These are phyloP conservation scores for Lodderomyces margitis DNA, from an alignment of 1,139 yeast species.

Conservation along the genomic window DNA sequence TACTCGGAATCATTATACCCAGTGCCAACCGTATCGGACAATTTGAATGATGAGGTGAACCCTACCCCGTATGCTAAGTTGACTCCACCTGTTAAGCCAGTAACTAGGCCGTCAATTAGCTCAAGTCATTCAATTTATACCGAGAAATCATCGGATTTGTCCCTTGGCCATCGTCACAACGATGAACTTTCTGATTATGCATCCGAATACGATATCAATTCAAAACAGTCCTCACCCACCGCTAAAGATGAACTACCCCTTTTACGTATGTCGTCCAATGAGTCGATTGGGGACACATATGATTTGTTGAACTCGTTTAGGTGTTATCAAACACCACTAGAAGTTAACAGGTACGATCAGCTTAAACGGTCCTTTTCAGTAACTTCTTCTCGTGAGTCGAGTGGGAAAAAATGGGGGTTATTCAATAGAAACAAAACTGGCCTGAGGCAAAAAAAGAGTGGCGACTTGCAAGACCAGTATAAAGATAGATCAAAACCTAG, in stretches of 20 bases:
- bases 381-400: background rate
- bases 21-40: background rate
- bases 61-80: conserved; percentile 5
- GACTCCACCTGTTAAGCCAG: conserved; percentile 2
- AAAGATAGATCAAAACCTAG: background rate
- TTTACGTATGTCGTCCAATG: background rate
- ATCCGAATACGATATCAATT: background rate
- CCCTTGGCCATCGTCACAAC: conserved; percentile 4
- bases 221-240: background rate
- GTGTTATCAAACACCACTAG: background rate
- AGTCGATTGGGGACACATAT: background rate
- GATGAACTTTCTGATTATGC: background rate
- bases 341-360: background rate
- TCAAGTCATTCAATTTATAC: conserved; percentile 8
- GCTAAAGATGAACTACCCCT: background rate
- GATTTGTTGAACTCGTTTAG: background rate
- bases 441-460: background rate
- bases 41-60: background rate
- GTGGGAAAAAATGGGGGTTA: background rate
- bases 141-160: conserved; percentile 9
- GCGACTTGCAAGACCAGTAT: background rate
- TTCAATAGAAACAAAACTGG: background rate
- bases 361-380: background rate
- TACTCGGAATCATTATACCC: too few species aligned
- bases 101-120: conserved; percentile 5